A percentile compares a stretch with the other conserved stretches of the same genome.
These are phyloP conservation scores for Eragrostis nindensis DNA, from an alignment of 176 grass and related monocot genomes.

Conservation along the genomic window DNA sequence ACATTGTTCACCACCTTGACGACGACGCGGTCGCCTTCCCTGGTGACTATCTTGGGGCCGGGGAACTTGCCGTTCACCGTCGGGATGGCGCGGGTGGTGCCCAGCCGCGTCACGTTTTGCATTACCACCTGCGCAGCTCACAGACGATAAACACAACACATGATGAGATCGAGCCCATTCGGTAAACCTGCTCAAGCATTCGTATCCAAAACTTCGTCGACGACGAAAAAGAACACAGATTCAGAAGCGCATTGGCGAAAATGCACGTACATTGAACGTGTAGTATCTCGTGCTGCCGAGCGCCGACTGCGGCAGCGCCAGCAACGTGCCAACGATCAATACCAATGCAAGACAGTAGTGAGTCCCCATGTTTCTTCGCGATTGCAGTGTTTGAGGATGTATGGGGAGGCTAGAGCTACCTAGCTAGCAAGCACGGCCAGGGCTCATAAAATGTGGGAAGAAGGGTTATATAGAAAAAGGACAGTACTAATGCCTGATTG, in stretches of 20 bases:
- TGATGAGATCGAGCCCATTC: no score
- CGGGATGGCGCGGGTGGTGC: slow-evolving; percentile 59
- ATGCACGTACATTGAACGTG: slow-evolving; percentile 58
- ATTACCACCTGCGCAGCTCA: slow-evolving; percentile 40
- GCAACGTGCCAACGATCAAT: slow-evolving; percentile 29
- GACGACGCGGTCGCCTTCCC: slow-evolving; percentile 67
- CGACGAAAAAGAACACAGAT: no score
- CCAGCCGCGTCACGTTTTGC: slow-evolving; percentile 55
- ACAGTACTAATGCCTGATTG: background rate
- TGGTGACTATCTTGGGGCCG: slow-evolving; percentile 55
- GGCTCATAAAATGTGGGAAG: background rate
- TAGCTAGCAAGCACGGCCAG: background rate
- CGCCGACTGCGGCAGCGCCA: slow-evolving; percentile 36
- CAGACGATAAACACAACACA: background rate
- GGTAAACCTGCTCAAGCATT: no score
- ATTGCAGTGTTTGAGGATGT: no score
- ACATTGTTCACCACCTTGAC: slow-evolving; percentile 69
- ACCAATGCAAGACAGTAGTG: slow-evolving; percentile 14
- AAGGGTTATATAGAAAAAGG: slow-evolving; percentile 34
- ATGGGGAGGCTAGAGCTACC: background rate
- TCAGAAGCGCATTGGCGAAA: background rate
- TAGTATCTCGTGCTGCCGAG: slow-evolving; percentile 53
- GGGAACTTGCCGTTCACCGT: slow-evolving; percentile 77
- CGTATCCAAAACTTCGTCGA: no score
- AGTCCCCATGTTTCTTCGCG: no score